Percentiles rank a stretch among this genome's conserved stretches.
phyloP scores from a whole-genome alignment of 306 rosid species.

The Delonix regia region DNA sequence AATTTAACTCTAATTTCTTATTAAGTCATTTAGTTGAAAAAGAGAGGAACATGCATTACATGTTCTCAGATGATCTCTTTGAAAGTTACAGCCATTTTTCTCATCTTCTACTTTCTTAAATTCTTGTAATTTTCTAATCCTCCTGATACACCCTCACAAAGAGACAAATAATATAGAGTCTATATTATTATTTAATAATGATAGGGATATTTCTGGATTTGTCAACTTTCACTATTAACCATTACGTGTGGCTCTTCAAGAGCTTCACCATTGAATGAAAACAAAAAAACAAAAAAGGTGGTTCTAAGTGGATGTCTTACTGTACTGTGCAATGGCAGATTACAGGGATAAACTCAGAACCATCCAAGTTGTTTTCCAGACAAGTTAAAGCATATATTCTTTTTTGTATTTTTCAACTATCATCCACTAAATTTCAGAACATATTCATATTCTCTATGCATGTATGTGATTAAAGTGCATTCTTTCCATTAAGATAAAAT shows the following conservation, averaged over 20 bases:
- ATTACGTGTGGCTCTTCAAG: slow-evolving; percentile 9
- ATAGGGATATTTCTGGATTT: neutral
- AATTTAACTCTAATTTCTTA: too few species aligned
- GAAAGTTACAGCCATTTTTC: neutral
- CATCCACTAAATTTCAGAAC: slow-evolving; percentile 48
- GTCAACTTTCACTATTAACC: neutral
- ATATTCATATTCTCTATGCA: slow-evolving; percentile 45
- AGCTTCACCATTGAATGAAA: slow-evolving; percentile 36
- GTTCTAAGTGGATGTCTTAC: slow-evolving; percentile 35
- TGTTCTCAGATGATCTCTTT: neutral
- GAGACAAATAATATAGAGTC: neutral
- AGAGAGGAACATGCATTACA: neutral
- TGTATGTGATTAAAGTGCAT: slow-evolving; percentile 27
- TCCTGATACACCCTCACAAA: neutral
- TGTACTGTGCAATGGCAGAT: neutral
- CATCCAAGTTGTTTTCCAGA: slow-evolving; percentile 28
- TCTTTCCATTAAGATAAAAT: neutral
- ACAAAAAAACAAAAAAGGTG: slow-evolving; percentile 22
- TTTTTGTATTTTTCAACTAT: slow-evolving; percentile 31
- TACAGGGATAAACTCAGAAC: slow-evolving; percentile 22
- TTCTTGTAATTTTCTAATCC: too few species aligned
- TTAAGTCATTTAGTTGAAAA: too few species aligned
- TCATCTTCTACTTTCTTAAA: too few species aligned
- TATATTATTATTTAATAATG: neutral
- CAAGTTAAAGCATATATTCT: slow-evolving; percentile 45